Base-by-base conservation (phyloP, 2,329 filamentous ascomycete genomes). In the Elsinoe australis region DNA sequence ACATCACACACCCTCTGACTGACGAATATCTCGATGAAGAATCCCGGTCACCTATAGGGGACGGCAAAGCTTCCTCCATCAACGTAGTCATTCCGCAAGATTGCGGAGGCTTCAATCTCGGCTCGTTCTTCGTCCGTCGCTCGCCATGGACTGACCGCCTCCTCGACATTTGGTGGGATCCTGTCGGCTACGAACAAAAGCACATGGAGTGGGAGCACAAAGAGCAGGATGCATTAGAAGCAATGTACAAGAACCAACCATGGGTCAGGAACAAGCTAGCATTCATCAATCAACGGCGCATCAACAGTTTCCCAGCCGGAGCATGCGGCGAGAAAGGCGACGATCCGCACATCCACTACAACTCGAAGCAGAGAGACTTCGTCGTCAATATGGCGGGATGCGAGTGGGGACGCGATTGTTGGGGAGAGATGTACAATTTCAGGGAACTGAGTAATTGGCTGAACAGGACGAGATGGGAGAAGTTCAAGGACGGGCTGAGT, bases 201-300 rank as follows among this genome's bases (percentile, higher is more conserved):
- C 92, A 98, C 65, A 95, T 95, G 89, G 79, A 92, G 53, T 98
- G 92, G 92, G 89, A 92, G 61, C 92, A 98, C 72, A 96, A 96
- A 65, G 92, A 98, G 66, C 92, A 98, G 68, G 89, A 96, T 62
- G 87, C 89, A 1, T 71, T 98, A 33, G 89, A 95, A 68, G 85
- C 94, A 68, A 74, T 98, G 53, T 98, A 98, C 69, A 78, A 75
- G 50, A 84, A 83, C 49, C 90, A 96, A 63, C 87, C 92, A 0
- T 98, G 92, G 89, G 80, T 96, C 47, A 81, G 92, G 51, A 81
- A 86, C 49, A 85, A 92, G 58, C 82, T 88, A 2, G 90, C 80
- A 3, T 98, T 98, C 67, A 75, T 95, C 38, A 83, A 85, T 0
- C 90, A 96, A 65, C 83, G 92, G 57, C 85, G 81, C 68, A 86